Base-by-base conservation (phyloP, 768 basidiomycete species). In the Crucibulum laeve region DNA sequence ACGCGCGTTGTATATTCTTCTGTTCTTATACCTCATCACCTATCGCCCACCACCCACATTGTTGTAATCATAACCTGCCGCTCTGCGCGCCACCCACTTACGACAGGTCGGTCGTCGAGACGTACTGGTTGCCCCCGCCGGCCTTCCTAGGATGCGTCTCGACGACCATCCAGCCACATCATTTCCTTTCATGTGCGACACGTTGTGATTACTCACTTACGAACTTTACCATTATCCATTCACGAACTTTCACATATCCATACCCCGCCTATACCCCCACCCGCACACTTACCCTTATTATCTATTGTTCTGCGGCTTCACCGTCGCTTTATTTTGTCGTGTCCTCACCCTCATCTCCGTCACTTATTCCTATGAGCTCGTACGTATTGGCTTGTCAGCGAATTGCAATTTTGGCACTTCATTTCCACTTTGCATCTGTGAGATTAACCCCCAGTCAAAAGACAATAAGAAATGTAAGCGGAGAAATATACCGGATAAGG, bases 111-210 rank as follows among this genome's bases (percentile, higher is more conserved):
- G 57, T 57, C 57, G 61, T 63, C 58, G 63, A 61, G 62, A 57
- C 61, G 63, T 64, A 63, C 64, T 60, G 64, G 60, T 48, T 61
- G 53, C 58, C 54, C 48, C 54, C 39, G 38, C 45, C 54, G 53
- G 48, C 61, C 58, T 46, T 58, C 57, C 59, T 58, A n/a, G 53
- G 61, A 61, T 64, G 66, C 57, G 65, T 67, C 67, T 68, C 59
- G 67, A 68, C 53, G 67, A 57, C 64, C 54, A 56, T 60, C 56
- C 60, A 46, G 49, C 43, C 52, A 36, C 28, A 26, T 42, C 40
- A 22, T 25, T 30, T 38, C 49, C 41, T 44, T 49, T 60, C 53
- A 56, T 54, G 58, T 46, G 59, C 55, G 58, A 55, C 58, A 59
- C 58, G 58, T 42, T 47, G 46, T 55, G 49, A 51, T 56, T 53